Percentiles rank a stretch among this genome's conserved stretches.
These are phyloP conservation scores for Conticribra weissflogii DNA, from an alignment of 108 stramenopile species.

Conservation along the genomic window DNA sequence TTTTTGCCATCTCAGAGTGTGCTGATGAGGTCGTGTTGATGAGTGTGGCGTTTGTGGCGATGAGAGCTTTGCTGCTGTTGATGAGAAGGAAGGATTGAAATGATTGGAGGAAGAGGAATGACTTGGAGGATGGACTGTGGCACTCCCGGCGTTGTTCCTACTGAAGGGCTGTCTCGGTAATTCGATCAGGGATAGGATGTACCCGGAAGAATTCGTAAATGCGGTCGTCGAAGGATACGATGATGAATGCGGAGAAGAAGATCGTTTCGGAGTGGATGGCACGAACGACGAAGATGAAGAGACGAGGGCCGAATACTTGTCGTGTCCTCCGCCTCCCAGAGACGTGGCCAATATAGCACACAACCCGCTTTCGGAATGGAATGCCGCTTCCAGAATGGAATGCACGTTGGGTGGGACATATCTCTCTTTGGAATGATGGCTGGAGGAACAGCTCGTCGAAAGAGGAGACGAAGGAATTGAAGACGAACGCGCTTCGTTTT, in stretches of 20 bases:
- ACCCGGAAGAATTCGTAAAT: not conserved
- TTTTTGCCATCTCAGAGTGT: constrained; percentile 9
- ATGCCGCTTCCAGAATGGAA: constrained; percentile 1
- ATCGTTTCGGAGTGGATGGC: no score
- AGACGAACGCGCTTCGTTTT: no score
- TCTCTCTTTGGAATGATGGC: not conserved
- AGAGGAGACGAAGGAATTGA: not conserved
- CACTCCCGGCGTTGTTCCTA: not conserved
- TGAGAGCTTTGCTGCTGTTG: not conserved
- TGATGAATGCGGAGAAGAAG: no score
- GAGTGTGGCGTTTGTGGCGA: not conserved
- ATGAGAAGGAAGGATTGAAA: no score
- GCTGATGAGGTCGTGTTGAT: constrained; percentile 2
- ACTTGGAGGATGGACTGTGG: no score
- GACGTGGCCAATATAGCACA: constrained; percentile 2
- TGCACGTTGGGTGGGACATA: constrained; percentile 15
- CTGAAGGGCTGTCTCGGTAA: constrained; percentile 3
- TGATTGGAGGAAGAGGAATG: no score
- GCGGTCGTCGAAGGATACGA: not conserved
- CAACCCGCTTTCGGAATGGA: not conserved
- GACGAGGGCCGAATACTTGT: not conserved
- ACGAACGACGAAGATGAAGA: not conserved
- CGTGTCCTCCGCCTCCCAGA: not conserved
- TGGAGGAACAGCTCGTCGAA: not conserved
- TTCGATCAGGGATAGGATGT: constrained; percentile 3